These are phyloP conservation scores for Fusarium sp. DNA, from an alignment of 2,329 filamentous ascomycete species.

Conservation along the genomic window DNA sequence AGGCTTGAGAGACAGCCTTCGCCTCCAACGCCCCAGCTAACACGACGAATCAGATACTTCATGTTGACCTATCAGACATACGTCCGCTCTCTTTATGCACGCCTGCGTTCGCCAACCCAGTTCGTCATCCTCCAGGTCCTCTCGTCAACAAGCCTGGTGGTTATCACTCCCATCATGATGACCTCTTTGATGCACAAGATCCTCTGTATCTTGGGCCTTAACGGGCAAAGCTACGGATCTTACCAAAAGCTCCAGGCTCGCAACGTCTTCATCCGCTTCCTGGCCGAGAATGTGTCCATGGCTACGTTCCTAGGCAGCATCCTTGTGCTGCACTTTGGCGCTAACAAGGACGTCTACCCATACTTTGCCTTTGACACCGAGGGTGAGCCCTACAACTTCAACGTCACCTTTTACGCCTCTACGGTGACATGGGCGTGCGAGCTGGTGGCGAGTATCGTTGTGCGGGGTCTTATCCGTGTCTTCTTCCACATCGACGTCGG, in stretches of 20 bases:
- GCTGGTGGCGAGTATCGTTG: constrained; percentile 70
- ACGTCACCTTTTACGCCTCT: constrained; percentile 72
- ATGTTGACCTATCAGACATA: constrained; percentile 79
- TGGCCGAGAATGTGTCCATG: constrained; percentile 77
- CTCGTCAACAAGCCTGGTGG: constrained; percentile 71
- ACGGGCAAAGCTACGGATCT: constrained; percentile 68
- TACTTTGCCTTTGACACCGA: constrained; percentile 73
- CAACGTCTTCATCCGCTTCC: constrained; percentile 75
- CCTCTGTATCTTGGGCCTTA: constrained; percentile 66
- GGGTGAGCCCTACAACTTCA: constrained; percentile 68
- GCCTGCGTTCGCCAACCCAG: constrained; percentile 72
- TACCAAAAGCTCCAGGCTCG: constrained; percentile 76
- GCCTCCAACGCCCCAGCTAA: constrained; percentile 18
- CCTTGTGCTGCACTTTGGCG: constrained; percentile 73
- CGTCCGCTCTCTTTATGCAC: constrained; percentile 75
- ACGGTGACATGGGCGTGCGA: constrained; percentile 76
- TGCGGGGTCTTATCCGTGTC: constrained; percentile 67
- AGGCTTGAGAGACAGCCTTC: background rate
- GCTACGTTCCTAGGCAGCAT: constrained; percentile 75
- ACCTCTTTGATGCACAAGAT: constrained; percentile 68
- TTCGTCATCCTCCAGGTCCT: constrained; percentile 75
- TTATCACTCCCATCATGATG: constrained; percentile 74
- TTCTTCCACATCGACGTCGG: constrained; percentile 73
- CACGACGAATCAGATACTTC: constrained; percentile 63
- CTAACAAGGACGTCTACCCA: constrained; percentile 76